These are phyloP conservation scores for Laburnicola sp. DNA, from an alignment of 2,329 filamentous ascomycete species.

Conservation along the genomic window DNA sequence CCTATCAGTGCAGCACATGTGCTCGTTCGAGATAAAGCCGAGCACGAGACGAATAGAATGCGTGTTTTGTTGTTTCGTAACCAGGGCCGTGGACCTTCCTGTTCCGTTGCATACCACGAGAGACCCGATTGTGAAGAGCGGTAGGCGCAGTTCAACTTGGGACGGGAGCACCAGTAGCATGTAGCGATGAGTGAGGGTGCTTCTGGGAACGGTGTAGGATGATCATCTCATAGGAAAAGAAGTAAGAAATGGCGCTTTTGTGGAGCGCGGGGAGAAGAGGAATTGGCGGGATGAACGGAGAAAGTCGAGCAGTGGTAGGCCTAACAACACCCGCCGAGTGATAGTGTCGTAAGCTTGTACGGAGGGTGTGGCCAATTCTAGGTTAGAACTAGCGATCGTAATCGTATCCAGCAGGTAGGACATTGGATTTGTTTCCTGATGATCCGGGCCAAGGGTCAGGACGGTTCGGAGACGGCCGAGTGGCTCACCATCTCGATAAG, in stretches of 20 bases:
- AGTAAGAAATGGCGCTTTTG: background rate
- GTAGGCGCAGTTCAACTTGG: background rate
- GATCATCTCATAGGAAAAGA: background rate
- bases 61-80: background rate
- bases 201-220: background rate
- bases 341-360: background rate
- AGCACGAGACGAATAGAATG: background rate
- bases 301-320: too few relatives aligned
- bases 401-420: background rate
- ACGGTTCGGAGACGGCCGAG: background rate
- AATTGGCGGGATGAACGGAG: background rate
- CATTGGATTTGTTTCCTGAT: background rate
- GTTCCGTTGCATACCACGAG: background rate
- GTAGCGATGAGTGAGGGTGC: background rate
- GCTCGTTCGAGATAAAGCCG: background rate
- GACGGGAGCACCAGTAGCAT: background rate
- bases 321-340: background rate
- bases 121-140: background rate
- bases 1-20: slow-evolving; percentile 9
- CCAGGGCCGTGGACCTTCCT: background rate
- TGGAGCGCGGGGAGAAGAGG: background rate
- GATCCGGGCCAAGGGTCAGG: background rate
- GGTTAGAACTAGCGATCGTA: slow-evolving; percentile 3
- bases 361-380: background rate
- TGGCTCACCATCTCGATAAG: background rate